Evolutionary conservation across 768 basidiomycete species (phyloP), one percentile per base, ranked within the genome.

Genomic region (Leccinum fibrillosum): DNA sequence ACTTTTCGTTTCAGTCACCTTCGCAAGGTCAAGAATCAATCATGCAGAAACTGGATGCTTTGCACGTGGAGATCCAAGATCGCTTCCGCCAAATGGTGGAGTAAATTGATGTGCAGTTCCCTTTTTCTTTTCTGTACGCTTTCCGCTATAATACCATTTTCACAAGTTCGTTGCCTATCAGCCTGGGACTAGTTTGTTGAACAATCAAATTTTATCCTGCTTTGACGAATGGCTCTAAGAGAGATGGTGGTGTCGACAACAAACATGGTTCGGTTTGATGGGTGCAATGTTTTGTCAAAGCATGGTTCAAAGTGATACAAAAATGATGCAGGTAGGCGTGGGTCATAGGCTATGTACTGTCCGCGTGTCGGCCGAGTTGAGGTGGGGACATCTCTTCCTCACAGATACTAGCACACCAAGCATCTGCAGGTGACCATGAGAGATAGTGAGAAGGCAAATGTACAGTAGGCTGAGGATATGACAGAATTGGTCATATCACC

Each of bases 21-120:
- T 92, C 93, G 8, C 88, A 94, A 77, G 93, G 94, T 39, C 82
- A 94, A 74, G 91, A 93, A 58, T 74, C 80, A 4, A 88, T 97
- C 68, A 87, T 84, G 76, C 77, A 85, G 76, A 94, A 90, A 72
- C 76, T 94, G 68, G 92, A 96, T 70, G 80, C 79, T 34, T 75
- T 98, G 49, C 80, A 95, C 71, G 72, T 76, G 54, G 94, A 97
- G 76, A 97, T 98, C 60, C 88, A 89, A 68, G 93, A 94, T 74
- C 94, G 90, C 69, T 97, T 98, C 81, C 84, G 91, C 58, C 88
- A 89, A 74, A 75, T 93, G 73, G 88, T 79, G 64, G 90, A 93
- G 77, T 93, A 83, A 74, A 72, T 47, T 57, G 17, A 49, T 58
- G 53, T 49, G 53, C 49, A 19, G 25, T 44, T 35, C 44, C 30